These are phyloP conservation scores for Penicillium digitatum DNA, from an alignment of 2,329 filamentous ascomycete genomes.

Conservation along the genomic window DNA sequence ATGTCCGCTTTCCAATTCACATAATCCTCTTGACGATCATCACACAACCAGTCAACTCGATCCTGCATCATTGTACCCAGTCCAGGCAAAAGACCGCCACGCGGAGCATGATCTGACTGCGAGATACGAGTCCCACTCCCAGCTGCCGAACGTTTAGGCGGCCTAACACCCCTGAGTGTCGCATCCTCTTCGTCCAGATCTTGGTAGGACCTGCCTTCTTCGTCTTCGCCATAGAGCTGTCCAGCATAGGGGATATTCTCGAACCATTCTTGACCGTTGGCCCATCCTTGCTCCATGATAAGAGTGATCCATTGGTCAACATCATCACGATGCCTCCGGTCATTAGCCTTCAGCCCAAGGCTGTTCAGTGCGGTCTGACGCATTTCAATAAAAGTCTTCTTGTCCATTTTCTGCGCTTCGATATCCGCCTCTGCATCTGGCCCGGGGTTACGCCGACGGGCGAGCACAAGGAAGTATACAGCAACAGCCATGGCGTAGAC, in stretches of 20 bases:
- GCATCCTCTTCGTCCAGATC: constrained; percentile 32
- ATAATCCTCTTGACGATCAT: constrained; percentile 43
- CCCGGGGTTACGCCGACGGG: constrained; percentile 47
- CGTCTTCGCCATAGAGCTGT: constrained; percentile 35
- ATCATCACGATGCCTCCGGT: constrained; percentile 45
- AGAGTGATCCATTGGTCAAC: constrained; percentile 60
- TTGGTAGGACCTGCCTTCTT: constrained; percentile 33
- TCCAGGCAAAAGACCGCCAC: constrained; percentile 43
- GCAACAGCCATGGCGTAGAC: constrained; percentile 41
- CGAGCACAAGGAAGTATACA: constrained; percentile 44
- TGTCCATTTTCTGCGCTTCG: constrained; percentile 36
- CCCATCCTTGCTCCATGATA: constrained; percentile 49
- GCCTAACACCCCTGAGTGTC: constrained; percentile 18
- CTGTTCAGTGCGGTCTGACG: constrained; percentile 37
- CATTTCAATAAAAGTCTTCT: constrained; percentile 42
- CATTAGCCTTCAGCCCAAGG: constrained; percentile 36
- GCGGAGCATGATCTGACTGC: constrained; percentile 17
- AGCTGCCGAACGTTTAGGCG: constrained; percentile 27
- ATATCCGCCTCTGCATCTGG: constrained; percentile 8
- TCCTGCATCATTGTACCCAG: constrained; percentile 52
- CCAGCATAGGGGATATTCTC: constrained; percentile 49
- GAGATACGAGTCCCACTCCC: constrained; percentile 12
- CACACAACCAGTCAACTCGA: constrained; percentile 46
- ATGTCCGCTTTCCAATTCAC: constrained; percentile 44
- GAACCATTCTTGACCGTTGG: constrained; percentile 65